Evolutionary conservation across 192 early-diverging fungal species (phyloP).

Genomic region (Backusella psychrophila): DNA sequence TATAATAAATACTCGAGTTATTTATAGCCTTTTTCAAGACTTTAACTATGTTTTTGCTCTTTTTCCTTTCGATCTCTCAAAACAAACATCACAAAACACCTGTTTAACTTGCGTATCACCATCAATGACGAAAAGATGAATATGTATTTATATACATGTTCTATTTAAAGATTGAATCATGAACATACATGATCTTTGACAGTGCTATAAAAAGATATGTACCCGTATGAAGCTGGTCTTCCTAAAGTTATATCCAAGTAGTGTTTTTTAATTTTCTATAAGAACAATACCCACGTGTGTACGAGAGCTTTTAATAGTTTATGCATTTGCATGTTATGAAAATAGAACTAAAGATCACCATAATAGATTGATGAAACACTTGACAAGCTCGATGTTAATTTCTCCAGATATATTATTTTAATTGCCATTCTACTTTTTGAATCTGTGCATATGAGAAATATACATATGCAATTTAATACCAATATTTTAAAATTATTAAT

Average conservation of each 20-base stretch:
- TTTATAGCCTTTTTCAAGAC: background rate
- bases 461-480: background rate
- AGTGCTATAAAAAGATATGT: background rate
- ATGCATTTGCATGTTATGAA: background rate
- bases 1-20: background rate
- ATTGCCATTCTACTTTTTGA: background rate
- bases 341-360: background rate
- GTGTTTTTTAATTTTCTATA: background rate
- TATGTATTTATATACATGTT: background rate
- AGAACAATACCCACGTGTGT: background rate
- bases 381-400: background rate
- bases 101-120: background rate
- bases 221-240: background rate
- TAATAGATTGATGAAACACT: background rate
- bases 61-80: background rate
- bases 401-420: background rate
- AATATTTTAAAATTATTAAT: background rate
- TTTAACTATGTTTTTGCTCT: background rate
- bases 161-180: constrained; percentile 1
- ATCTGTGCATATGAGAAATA: background rate
- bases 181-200: background rate
- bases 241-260: background rate
- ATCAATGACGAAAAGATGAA: background rate
- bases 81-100: background rate
- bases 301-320: background rate